Base-by-base conservation (phyloP, 139 green algal species). In the Limnomonas spitsbergensis region DNA sequence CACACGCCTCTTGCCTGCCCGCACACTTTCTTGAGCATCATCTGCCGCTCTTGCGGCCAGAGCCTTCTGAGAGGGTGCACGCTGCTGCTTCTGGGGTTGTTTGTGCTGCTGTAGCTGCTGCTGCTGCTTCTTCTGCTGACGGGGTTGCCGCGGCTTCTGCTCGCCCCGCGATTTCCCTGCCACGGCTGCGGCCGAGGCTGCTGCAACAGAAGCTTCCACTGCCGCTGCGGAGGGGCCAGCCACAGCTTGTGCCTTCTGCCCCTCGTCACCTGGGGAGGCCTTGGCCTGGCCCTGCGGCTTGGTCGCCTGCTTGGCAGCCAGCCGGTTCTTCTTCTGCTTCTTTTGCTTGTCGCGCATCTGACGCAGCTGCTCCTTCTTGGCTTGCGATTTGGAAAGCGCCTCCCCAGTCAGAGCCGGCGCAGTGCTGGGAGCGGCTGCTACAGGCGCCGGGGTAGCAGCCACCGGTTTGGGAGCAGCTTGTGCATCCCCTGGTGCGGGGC, bases 81-180 rank as follows among this genome's bases (percentile, higher is more conserved):
- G n/a, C n/a, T n/a, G n/a, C n/a, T n/a, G n/a, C n/a, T n/a, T n/a
- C 47, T 72, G 0, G 35, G 29, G 61, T 42, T 72, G 29, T 76
- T 78, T 52, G 78, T 88, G 69, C 6, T 77, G 36, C 68, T 89
- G 87, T 24, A 69, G 81, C 75, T 86, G 69, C 0, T 6, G 32
- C 69, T 20, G 27, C 47, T 42, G 1, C 47, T 69, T 53, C 75
- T 76, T 76, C 9, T 14, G 53, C 32, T 61, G 3, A 66, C 68
- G 38, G 20, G 47, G 20, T 20, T 20, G 14, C 47, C 20, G 47
- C 14, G 47, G 47, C 47, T 61, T 61, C 47, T 61, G 47, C 47
- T 29, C 47, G 14, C 14, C 47, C 47, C 47, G 20, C 47, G 14
- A 61, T 61, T 20, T 20, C 47, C 14, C 20, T 61, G 20, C 47